Conservation (phyloP, 78 protist genomes). For the Dictyostelium firmibasis region DNA sequence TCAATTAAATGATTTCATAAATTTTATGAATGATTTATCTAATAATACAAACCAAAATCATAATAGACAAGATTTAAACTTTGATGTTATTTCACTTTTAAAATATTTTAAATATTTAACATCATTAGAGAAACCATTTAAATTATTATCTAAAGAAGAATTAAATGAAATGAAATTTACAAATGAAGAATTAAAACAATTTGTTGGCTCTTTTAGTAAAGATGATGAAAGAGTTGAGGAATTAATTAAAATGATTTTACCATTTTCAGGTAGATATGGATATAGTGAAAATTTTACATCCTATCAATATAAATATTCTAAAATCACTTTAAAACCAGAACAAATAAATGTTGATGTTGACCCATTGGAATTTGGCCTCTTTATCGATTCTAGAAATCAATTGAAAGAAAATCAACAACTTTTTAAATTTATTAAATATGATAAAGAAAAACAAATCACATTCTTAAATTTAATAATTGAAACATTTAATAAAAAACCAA, state of each 20-base stretch:
- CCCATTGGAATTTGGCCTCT: background rate
- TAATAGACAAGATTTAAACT: background rate
- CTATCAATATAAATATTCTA: background rate
- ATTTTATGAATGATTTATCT: background rate
- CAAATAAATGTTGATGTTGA: background rate
- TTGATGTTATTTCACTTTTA: background rate
- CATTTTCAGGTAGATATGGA: background rate
- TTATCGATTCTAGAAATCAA: background rate
- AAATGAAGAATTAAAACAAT: background rate
- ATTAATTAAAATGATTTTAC: background rate
- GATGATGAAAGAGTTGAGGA: background rate
- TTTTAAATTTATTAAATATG: background rate
- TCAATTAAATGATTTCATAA: background rate
- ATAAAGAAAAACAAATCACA: background rate
- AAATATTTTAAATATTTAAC: background rate
- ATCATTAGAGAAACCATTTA: background rate
- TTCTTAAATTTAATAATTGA: background rate
- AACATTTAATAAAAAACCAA: background rate
- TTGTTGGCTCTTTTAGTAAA: background rate
- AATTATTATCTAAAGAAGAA: background rate
- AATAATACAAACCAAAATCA: background rate
- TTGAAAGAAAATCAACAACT: background rate
- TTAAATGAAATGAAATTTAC: background rate
- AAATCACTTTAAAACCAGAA: background rate
- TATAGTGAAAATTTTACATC: background rate